Evolutionary conservation across 2,329 filamentous ascomycete genomes (phyloP).

Genomic region (Nigrospora oryzae): DNA sequence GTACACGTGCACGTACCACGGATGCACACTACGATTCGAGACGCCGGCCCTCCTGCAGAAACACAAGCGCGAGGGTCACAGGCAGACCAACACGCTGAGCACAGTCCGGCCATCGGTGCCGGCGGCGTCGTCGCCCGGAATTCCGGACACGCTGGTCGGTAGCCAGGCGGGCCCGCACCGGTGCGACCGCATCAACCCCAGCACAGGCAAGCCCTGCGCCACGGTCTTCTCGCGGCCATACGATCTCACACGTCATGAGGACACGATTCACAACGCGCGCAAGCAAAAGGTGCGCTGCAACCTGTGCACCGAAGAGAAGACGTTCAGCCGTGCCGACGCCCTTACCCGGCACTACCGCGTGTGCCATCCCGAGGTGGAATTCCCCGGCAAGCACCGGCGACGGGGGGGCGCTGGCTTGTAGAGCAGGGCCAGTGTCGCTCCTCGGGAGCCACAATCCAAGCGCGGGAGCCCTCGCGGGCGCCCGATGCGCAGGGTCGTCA

Average conservation of each 20-base stretch:
- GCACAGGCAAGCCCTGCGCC: slow-evolving; percentile 89
- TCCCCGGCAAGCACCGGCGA: slow-evolving; percentile 54
- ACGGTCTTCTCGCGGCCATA: slow-evolving; percentile 93
- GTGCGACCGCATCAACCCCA: slow-evolving; percentile 89
- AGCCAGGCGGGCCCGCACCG: slow-evolving; percentile 89
- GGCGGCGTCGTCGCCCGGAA: slow-evolving; percentile 20
- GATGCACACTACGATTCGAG: slow-evolving; percentile 81
- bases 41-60: slow-evolving; percentile 81
- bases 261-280: slow-evolving; percentile 90
- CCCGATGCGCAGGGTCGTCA: too few species aligned
- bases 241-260: slow-evolving; percentile 91
- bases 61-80: slow-evolving; percentile 90
- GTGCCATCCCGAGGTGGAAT: slow-evolving; percentile 81
- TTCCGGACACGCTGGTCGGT: slow-evolving; percentile 55
- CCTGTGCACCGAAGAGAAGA: slow-evolving; percentile 92
- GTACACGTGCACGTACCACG: slow-evolving; percentile 94
- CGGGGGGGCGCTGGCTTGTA: slow-evolving; percentile 17
- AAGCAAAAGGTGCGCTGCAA: slow-evolving; percentile 94
- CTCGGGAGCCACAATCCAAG: neutral
- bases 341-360: slow-evolving; percentile 91
- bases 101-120: slow-evolving; percentile 18
- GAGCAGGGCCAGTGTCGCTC: neutral
- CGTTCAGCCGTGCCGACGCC: slow-evolving; percentile 90
- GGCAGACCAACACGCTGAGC: slow-evolving; percentile 55
- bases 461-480: too few species aligned